phyloP scores from a whole-genome alignment of 129 eudicot genomes.

The Artemisia argyi region DNA sequence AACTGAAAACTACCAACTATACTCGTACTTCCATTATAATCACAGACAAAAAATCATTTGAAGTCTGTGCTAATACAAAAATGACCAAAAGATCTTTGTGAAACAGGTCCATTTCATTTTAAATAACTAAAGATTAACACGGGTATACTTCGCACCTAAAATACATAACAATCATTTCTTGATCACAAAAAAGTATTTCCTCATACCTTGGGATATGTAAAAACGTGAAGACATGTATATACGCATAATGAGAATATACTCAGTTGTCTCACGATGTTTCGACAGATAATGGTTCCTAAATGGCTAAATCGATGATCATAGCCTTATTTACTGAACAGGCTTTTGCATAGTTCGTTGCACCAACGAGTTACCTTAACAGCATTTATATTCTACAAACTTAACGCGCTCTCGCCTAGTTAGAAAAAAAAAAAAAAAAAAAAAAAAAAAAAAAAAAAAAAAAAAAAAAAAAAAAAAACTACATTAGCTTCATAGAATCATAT shows the following conservation, averaged over 20 bases:
- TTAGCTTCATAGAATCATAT: no score
- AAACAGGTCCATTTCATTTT: no score
- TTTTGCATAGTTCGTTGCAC: no score
- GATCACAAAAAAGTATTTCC: background rate
- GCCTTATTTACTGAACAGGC: background rate
- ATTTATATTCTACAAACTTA: no score
- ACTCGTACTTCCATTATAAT: background rate
- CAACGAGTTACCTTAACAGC: no score
- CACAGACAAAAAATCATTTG: background rate
- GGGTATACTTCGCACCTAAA: background rate
- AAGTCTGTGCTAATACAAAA: no score
- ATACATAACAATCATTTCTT: conserved; percentile 8
- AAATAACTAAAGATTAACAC: background rate
- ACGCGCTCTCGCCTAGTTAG: no score
- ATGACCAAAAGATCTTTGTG: no score
- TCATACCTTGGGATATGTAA: background rate
- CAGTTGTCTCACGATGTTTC: background rate
- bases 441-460: no score
- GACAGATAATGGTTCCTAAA: background rate
- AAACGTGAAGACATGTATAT: background rate
- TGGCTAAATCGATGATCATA: background rate
- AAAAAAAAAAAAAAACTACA: no score
- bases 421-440: no score
- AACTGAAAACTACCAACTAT: background rate
- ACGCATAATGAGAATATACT: no score